Conservation (phyloP, 306 rosid genomes). For the Macrotyloma uniflorum region DNA sequence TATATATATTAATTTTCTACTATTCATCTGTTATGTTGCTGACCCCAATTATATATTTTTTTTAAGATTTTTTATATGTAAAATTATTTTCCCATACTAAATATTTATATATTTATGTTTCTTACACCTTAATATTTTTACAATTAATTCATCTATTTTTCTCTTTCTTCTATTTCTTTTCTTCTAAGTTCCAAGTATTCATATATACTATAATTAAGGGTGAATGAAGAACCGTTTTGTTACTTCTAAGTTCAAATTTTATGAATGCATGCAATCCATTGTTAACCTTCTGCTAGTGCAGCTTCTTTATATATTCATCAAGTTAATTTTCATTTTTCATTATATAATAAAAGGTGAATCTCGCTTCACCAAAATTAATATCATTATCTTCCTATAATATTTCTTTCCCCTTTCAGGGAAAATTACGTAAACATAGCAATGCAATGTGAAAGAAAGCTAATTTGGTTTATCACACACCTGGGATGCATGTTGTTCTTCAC, state of each 20-base stretch:
- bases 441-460: neutral
- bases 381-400: neutral
- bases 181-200: neutral
- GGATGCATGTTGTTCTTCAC: constrained; percentile 76
- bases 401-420: neutral
- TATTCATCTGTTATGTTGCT: too few species aligned
- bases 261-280: neutral
- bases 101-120: neutral
- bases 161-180: neutral
- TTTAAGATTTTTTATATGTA: too few species aligned
- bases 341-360: neutral
- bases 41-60: neutral
- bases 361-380: neutral
- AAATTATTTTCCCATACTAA: neutral
- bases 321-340: neutral
- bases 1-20: too few species aligned
- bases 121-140: neutral
- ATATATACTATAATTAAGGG: neutral
- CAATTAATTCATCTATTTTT: neutral
- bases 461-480: constrained; percentile 44
- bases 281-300: neutral
- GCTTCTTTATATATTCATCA: neutral
- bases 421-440: neutral
- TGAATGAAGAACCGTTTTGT: neutral
- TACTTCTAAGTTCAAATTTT: neutral